Percentiles rank a stretch among this genome's conserved stretches.
Evolutionary conservation across 352 stramenopile species (phyloP).

Genomic region (Phytophthora citrophthora): DNA sequence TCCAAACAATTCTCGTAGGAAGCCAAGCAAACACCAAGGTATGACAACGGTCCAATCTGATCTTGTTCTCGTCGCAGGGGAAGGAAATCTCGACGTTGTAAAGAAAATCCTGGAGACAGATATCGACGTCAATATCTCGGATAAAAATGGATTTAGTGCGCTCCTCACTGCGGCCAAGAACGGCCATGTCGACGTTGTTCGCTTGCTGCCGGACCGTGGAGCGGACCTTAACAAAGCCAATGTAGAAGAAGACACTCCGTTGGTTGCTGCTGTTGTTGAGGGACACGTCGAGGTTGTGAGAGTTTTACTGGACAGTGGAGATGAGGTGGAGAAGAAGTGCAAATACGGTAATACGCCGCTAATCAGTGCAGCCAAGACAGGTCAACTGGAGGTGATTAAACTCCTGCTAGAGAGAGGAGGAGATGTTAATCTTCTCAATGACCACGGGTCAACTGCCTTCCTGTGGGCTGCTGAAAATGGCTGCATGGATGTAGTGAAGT

Average conservation of each 20-base stretch:
- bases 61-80: too few species aligned
- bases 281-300: neutral
- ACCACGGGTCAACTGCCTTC: neutral
- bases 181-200: neutral
- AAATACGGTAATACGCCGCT: neutral
- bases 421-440: neutral
- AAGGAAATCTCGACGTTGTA: too few species aligned
- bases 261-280: neutral
- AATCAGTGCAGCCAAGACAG: neutral
- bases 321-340: neutral
- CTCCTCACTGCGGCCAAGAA: neutral
- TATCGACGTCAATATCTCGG: too few species aligned
- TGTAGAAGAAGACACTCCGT: neutral
- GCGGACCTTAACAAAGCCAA: neutral
- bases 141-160: too few species aligned
- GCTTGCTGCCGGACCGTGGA: neutral
- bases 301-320: neutral
- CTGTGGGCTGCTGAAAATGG: neutral
- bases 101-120: too few species aligned
- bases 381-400: neutral
- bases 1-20: too few species aligned
- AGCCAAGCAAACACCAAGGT: too few species aligned
- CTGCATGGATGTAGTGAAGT: neutral
- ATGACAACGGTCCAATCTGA: too few species aligned
- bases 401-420: slow-evolving; percentile 1